Evolutionary conservation across 345 rosid genomes (phyloP).

Genomic region (Lumnitzera littorea): DNA sequence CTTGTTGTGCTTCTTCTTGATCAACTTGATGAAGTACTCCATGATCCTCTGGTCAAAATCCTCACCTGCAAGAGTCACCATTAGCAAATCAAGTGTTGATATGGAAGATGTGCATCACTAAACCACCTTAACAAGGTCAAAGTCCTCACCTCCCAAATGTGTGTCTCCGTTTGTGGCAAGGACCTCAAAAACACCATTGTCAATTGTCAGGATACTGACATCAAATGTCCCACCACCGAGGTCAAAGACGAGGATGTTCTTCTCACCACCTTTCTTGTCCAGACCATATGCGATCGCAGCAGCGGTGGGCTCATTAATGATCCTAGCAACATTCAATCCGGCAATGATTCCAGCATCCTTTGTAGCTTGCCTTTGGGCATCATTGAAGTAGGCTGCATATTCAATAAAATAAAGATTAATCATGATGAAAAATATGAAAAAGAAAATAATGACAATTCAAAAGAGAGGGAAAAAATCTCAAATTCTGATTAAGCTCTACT

Average conservation of each 20-base stretch:
- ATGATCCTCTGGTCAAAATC: constrained; percentile 94
- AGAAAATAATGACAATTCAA: not conserved
- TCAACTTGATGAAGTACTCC: constrained; percentile 95
- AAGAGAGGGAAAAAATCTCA: constrained; percentile 16
- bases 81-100: too few relatives aligned
- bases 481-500: constrained; percentile 10
- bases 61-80: constrained; percentile 51
- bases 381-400: constrained; percentile 88
- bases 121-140: too few relatives aligned
- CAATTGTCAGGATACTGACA: constrained; percentile 93
- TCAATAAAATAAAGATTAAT: constrained; percentile 1
- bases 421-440: constrained; percentile 24
- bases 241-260: constrained; percentile 96
- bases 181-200: constrained; percentile 96
- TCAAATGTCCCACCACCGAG: constrained; percentile 99
- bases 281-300: constrained; percentile 98
- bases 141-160: constrained; percentile 84
- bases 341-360: constrained; percentile 96
- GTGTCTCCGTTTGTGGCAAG: constrained; percentile 97
- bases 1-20: constrained; percentile 95
- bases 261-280: constrained; percentile 96
- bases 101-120: not conserved
- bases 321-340: constrained; percentile 93
- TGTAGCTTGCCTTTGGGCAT: constrained; percentile 98
- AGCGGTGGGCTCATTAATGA: constrained; percentile 96